Conservation (phyloP, 148 eudicot genomes). For the Chenopodium suecicum region DNA sequence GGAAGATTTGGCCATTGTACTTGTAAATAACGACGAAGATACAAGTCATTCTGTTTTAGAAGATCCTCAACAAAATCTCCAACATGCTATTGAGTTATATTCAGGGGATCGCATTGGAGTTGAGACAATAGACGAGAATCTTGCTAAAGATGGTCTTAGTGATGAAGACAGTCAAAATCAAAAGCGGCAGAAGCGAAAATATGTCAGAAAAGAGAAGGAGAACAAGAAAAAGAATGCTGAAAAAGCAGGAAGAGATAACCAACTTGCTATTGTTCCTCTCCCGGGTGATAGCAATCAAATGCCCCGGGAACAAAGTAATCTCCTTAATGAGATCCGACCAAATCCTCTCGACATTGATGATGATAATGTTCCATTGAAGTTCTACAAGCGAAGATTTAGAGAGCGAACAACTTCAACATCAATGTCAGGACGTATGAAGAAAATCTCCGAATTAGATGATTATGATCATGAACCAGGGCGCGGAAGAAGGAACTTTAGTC, state of each 20-base stretch:
- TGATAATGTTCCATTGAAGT: conserved; percentile 41
- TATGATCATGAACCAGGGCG: conserved; percentile 31
- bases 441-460: conserved; percentile 33
- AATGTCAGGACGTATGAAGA: conserved; percentile 22
- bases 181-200: conserved; percentile 7
- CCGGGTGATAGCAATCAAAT: conserved; percentile 27
- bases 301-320: conserved; percentile 37
- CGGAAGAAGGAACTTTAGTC: conserved; percentile 26
- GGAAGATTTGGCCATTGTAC: conserved; percentile 60
- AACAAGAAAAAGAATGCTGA: background rate
- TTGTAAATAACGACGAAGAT: conserved; percentile 62
- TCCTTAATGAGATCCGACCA: conserved; percentile 39
- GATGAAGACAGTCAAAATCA: conserved; percentile 14
- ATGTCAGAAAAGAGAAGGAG: conserved; percentile 5
- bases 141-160: background rate
- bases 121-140: conserved; percentile 30
- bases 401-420: background rate
- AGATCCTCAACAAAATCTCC: conserved; percentile 21
- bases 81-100: conserved; percentile 26
- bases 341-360: conserved; percentile 30
- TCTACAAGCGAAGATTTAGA: conserved; percentile 26
- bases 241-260: conserved; percentile 1
- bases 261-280: conserved; percentile 49
- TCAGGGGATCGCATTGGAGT: conserved; percentile 25
- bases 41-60: conserved; percentile 25